Evolutionary conservation across 306 rosid species (phyloP).

Genomic region (Cucumis hystrix): DNA sequence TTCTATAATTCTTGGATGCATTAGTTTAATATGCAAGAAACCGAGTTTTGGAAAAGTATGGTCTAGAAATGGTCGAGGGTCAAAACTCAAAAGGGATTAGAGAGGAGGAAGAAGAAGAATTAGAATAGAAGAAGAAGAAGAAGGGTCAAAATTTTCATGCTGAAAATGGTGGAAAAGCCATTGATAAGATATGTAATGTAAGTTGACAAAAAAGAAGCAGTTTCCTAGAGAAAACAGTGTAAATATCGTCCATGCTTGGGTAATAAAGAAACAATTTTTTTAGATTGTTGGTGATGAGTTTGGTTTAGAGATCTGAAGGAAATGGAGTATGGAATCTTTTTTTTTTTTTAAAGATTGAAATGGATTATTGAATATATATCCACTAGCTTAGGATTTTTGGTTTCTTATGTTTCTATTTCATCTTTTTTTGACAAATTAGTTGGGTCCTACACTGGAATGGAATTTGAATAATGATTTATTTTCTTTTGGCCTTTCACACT

Average conservation of each 20-base stretch:
- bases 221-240: not conserved
- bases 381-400: not conserved
- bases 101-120: not conserved
- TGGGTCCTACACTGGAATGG: not conserved
- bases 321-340: not conserved
- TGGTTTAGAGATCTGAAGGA: not conserved
- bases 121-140: not conserved
- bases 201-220: not conserved
- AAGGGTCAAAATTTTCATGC: slow-evolving; percentile 2
- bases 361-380: not conserved
- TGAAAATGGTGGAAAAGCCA: not conserved
- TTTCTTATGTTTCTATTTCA: not conserved
- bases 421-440: no score
- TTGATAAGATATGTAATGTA: not conserved
- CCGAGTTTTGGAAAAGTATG: not conserved
- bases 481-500: not conserved
- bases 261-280: not conserved
- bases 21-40: not conserved
- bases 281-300: not conserved
- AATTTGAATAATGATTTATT: not conserved
- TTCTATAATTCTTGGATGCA: not conserved
- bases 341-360: not conserved
- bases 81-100: not conserved
- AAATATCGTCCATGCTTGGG: not conserved
- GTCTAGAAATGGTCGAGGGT: not conserved